A percentile compares a stretch with the other conserved stretches of the same genome.
Evolutionary conservation across 768 basidiomycete species (phyloP).

Genomic region (Boletus pseudo-olivaceus): DNA sequence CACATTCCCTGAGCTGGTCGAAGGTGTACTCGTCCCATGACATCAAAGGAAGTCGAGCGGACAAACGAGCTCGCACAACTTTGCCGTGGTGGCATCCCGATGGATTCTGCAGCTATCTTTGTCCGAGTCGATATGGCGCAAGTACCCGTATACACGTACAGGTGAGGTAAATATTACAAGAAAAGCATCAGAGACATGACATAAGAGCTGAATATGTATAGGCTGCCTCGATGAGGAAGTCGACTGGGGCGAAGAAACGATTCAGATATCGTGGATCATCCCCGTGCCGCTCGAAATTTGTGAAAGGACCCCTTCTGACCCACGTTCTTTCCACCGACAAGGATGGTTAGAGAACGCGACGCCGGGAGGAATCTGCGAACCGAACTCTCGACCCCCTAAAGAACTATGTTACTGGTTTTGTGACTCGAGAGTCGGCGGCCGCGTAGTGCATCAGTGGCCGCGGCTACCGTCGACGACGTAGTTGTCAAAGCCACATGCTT

Average conservation of each 20-base stretch:
- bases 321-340: constrained; percentile 1
- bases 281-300: not conserved
- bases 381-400: not conserved
- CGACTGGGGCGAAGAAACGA: not conserved
- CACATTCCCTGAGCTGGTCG: constrained; percentile 38
- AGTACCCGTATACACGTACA: constrained; percentile 43
- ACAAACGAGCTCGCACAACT: constrained; percentile 33
- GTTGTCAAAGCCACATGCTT: too few species aligned
- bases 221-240: not conserved
- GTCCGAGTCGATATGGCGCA: constrained; percentile 21
- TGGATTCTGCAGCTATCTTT: constrained; percentile 2
- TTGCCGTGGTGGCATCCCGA: constrained; percentile 31
- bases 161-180: constrained; percentile 34
- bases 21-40: constrained; percentile 58
- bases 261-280: not conserved
- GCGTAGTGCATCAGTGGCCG: too few species aligned
- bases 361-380: not conserved
- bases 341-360: not conserved
- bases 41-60: constrained; percentile 44
- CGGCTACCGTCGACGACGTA: too few species aligned
- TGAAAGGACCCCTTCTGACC: not conserved
- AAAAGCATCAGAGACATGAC: constrained; percentile 48
- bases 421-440: too few species aligned
- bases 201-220: constrained; percentile 32
- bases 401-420: not conserved